These are phyloP conservation scores for Lolium perenne DNA, from an alignment of 176 grass and related monocot species.

Conservation along the genomic window DNA sequence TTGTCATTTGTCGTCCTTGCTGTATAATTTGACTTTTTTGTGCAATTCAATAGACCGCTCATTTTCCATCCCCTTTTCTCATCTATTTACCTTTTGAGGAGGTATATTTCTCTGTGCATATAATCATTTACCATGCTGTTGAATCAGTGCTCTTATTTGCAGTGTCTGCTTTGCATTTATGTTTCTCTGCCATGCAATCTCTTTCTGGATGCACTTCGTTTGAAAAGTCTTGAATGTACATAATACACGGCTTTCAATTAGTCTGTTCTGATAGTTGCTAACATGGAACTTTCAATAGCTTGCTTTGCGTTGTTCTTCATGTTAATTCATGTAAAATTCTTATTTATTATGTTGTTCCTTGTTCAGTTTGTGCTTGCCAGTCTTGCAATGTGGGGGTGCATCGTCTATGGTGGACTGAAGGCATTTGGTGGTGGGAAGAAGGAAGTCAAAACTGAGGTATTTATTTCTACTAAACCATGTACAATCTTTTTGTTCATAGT, in stretches of 20 bases:
- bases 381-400: slow-evolving; percentile 56
- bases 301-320: not conserved
- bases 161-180: not conserved
- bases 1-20: not conserved
- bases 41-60: not conserved
- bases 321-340: not conserved
- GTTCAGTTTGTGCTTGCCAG: slow-evolving; percentile 78
- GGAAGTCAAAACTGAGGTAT: slow-evolving; percentile 62
- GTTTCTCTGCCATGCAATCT: not conserved
- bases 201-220: not conserved
- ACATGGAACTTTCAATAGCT: not conserved
- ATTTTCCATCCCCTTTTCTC: not conserved
- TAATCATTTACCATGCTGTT: not conserved
- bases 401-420: slow-evolving; percentile 61
- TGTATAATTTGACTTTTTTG: not conserved
- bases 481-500: not conserved
- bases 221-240: slow-evolving; percentile 7
- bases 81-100: not conserved
- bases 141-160: not conserved
- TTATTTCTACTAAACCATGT: not conserved
- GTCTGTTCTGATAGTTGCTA: not conserved
- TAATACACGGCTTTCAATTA: not conserved
- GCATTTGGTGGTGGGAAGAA: slow-evolving; percentile 54
- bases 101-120: not conserved
- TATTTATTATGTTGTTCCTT: slow-evolving; percentile 7